Conservation (phyloP, 2,329 filamentous ascomycete species). For the Nothomitra cinnamomea region DNA sequence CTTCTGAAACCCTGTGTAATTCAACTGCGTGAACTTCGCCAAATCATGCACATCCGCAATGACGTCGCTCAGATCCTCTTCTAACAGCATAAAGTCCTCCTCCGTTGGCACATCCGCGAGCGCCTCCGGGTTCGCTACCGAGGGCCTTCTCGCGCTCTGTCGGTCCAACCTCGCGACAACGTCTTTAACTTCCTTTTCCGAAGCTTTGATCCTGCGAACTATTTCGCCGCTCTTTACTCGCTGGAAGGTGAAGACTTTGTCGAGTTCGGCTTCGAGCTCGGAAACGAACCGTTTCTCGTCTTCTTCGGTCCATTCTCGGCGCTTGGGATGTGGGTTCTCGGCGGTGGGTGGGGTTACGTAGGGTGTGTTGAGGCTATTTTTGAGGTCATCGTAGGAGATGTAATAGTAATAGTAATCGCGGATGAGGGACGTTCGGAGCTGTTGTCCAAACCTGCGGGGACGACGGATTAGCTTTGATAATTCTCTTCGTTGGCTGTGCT, state of each 20-base stretch:
- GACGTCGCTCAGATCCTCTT: constrained; percentile 91
- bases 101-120: constrained; percentile 53
- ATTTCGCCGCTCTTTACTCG: constrained; percentile 96
- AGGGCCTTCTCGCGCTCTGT: constrained; percentile 16
- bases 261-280: constrained; percentile 76
- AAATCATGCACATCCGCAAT: constrained; percentile 97
- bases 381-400: constrained; percentile 91
- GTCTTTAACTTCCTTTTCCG: constrained; percentile 77
- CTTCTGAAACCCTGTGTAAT: constrained; percentile 98
- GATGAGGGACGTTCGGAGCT: constrained; percentile 88
- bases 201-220: constrained; percentile 69
- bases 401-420: constrained; percentile 98
- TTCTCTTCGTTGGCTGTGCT: no score
- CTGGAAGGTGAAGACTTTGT: constrained; percentile 96
- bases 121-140: not conserved
- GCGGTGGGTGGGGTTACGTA: constrained; percentile 35
- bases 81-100: constrained; percentile 84
- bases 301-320: constrained; percentile 69
- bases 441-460: constrained; percentile 63
- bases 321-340: constrained; percentile 29
- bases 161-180: constrained; percentile 61
- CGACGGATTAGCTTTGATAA: not conserved
- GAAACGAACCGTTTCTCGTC: constrained; percentile 80
- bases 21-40: constrained; percentile 94
- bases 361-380: constrained; percentile 64